Percentiles rank a stretch among this genome's conserved stretches.
These are phyloP conservation scores for Scheffersomyces lignosus DNA, from an alignment of 805 yeast genomes.

Conservation along the genomic window DNA sequence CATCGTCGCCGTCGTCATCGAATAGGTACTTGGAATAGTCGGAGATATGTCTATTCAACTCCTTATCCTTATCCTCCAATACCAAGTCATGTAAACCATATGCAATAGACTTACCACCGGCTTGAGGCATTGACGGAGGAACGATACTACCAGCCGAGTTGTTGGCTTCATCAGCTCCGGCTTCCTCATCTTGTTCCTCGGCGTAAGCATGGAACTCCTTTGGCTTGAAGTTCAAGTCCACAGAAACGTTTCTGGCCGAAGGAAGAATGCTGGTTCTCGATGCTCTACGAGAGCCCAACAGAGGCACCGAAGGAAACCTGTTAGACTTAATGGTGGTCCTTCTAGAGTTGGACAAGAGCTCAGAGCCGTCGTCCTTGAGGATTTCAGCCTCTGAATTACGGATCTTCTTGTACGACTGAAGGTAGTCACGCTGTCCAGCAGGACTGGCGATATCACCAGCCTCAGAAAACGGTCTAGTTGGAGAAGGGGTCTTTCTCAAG, in stretches of 20 bases:
- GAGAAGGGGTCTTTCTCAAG: not conserved
- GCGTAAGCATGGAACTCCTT: conserved; percentile 5
- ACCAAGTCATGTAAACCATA: conserved; percentile 14
- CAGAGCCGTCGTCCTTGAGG: not conserved
- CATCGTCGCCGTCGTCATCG: conserved; percentile 8
- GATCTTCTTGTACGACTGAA: conserved; percentile 5
- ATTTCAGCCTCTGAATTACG: not conserved
- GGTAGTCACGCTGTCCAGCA: conserved; percentile 1
- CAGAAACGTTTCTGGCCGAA: conserved; percentile 16
- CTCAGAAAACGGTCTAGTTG: not conserved
- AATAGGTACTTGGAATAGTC: conserved; percentile 25
- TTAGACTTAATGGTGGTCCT: conserved; percentile 31
- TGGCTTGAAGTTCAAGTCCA: conserved; percentile 21
- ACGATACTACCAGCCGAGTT: too few species aligned
- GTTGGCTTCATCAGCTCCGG: conserved; percentile 5
- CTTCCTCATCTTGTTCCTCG: conserved; percentile 9
- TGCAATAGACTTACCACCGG: conserved; percentile 10
- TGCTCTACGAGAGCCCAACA: conserved; percentile 6
- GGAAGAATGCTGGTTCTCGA: not conserved
- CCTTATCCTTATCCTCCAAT: conserved; percentile 8
- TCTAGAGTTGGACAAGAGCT: conserved; percentile 24
- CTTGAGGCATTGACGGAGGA: not conserved
- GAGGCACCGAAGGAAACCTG: conserved; percentile 39
- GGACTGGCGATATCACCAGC: not conserved
- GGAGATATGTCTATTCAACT: conserved; percentile 22